Base-by-base conservation (phyloP, 768 basidiomycete species). In the Trametes gibbosa region DNA sequence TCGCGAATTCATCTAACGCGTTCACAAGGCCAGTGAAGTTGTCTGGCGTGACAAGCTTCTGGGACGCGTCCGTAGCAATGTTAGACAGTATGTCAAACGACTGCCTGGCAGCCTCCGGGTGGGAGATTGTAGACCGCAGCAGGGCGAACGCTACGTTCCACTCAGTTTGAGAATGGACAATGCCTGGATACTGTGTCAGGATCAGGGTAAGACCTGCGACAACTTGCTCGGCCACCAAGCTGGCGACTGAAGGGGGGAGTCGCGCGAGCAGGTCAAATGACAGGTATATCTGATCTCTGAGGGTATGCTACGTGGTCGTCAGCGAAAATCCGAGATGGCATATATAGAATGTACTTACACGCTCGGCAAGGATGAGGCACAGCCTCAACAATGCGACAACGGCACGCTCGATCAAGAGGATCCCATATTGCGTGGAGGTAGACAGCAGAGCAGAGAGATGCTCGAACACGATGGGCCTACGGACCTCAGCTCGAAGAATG, bases 101-200 rank as follows among this genome's bases (percentile, higher is more conserved):
- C 51, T 86, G 76, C 37, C 90, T 87, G 24, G 92, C 86, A 5
- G 95, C 95, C 72, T 93, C 92, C 10, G 92, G 84, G 68, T 97
- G 90, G 13, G 86, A 79, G 41, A 95, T 82, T 0, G 94, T 95
- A 1, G 87, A 88, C 48, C 92, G 85, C 63, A 98, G 81, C 27
- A 98, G 78, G 1, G 92, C 90, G 66, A 95, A 92, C 21, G 95
- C 82, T 40, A 98, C 77, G 61, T 92, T 94, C 96, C 96, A 99
- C 70, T 98, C 96, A 0, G 96, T 98, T 64, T 90, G 87, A 1
- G 94, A 95, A 55, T 87, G 93, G 63, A 95, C 84, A 24, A 92
- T 83, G 7, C 84, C 77, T 46, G 80, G 78, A 64, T 95, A 84
- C 47, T 87, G 84, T 67, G 89, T 83, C n/a, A 96, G 75, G 40